phyloP scores from a whole-genome alignment of 805 yeast species.

The Yamadazyma scolyti region DNA sequence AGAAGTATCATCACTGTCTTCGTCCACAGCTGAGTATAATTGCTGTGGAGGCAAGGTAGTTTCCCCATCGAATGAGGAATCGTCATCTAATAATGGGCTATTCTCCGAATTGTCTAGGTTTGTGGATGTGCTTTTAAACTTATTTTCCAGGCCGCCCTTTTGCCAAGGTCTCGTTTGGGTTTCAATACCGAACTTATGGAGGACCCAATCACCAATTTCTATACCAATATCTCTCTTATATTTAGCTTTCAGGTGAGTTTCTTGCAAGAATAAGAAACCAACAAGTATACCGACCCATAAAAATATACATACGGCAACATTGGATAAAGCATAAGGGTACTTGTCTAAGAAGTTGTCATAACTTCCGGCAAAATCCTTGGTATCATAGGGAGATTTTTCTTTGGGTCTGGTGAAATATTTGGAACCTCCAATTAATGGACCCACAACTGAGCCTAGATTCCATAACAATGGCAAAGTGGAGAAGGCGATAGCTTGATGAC shows the following conservation, averaged over 20 bases:
- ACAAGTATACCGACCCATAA: constrained; percentile 21
- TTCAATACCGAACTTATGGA: constrained; percentile 21
- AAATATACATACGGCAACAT: constrained; percentile 28
- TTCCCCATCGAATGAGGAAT: neutral
- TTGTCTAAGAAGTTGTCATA: constrained; percentile 25
- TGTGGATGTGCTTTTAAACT: neutral
- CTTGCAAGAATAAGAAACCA: constrained; percentile 36
- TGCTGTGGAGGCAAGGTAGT: constrained; percentile 8
- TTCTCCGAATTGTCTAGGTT: neutral
- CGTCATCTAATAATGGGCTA: constrained; percentile 3
- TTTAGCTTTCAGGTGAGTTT: constrained; percentile 25
- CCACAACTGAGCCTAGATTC: constrained; percentile 58
- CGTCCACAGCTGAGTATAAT: constrained; percentile 8
- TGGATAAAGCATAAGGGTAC: constrained; percentile 38
- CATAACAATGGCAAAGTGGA: constrained; percentile 58
- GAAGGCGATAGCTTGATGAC: constrained; percentile 62
- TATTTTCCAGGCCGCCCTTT: neutral
- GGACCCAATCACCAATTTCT: constrained; percentile 34
- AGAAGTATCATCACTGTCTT: constrained; percentile 5
- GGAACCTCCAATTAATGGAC: constrained; percentile 55
- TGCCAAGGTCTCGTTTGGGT: constrained; percentile 30
- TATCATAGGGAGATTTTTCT: constrained; percentile 1
- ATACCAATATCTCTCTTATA: constrained; percentile 26
- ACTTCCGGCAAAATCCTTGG: constrained; percentile 1
- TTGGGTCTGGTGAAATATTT: constrained; percentile 48